These are phyloP conservation scores for Combretum micranthum DNA, from an alignment of 345 rosid genomes.

Conservation along the genomic window DNA sequence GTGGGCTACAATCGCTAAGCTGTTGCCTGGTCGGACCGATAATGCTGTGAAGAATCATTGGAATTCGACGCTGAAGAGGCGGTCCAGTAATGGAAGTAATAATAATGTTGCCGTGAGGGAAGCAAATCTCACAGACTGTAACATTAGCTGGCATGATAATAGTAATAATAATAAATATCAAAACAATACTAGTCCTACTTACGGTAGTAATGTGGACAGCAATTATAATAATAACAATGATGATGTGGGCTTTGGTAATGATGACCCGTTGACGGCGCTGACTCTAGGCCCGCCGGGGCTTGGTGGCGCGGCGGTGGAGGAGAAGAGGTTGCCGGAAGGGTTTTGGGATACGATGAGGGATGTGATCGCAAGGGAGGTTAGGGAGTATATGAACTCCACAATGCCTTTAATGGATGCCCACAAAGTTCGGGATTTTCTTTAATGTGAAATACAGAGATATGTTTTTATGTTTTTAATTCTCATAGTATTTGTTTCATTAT, in stretches of 20 bases:
- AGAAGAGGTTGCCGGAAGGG: constrained; percentile 31
- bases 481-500: too few relatives aligned
- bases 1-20: constrained; percentile 94
- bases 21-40: constrained; percentile 83
- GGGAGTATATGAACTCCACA: constrained; percentile 40
- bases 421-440: constrained; percentile 17
- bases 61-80: constrained; percentile 90
- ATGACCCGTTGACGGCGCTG: constrained; percentile 56
- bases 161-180: constrained; percentile 4
- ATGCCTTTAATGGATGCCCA: constrained; percentile 16
- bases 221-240: background rate
- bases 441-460: background rate
- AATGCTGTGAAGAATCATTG: constrained; percentile 94
- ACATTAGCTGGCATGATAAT: too few relatives aligned
- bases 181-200: too few relatives aligned
- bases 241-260: constrained; percentile 15
- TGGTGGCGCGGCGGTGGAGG: constrained; percentile 20
- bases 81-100: constrained; percentile 13
- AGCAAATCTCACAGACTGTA: too few relatives aligned
- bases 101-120: too few relatives aligned
- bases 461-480: too few relatives aligned
- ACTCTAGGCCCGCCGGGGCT: constrained; percentile 69
- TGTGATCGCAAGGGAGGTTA: constrained; percentile 66
- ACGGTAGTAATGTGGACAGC: constrained; percentile 30
- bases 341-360: constrained; percentile 64